Base-by-base conservation (phyloP, 2,329 filamentous ascomycete species). In the Fusarium nisikadoi region DNA sequence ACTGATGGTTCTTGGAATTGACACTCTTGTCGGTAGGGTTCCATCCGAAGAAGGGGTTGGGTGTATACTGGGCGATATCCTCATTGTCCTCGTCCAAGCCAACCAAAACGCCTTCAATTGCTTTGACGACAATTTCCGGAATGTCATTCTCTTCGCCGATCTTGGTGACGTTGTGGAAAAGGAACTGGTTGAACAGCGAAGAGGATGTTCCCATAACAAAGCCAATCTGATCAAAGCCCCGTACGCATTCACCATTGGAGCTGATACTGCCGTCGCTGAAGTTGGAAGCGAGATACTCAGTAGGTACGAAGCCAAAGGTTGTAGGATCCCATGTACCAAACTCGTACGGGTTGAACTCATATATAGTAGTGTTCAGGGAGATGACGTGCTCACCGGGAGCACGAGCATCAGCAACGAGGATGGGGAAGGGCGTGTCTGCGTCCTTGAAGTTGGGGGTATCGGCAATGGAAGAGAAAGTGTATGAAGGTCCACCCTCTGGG, bases 151-250 rank as follows among this genome's bases (percentile, higher is more conserved):
- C 86, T 4, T 80, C 73, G 75, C 87, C 90, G 16, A 70, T 84
- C 72, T 71, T 76, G 20, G 80, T 85, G 54, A 75, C 82, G 63
- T 84, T 79, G 76, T 84, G 23, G 89, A 96, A 38, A 57, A 91
- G 85, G 76, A 76, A 86, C 85, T 78, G 84, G 82, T 97, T 97
- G 85, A 97, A 97, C 12, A 97, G 84, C 2, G 91, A 91, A 17
- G 91, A 94, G 8, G 92, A 94, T 0, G 94, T 96, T 59, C 93
- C 93, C 89, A 95, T 93, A 29, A 95, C 84, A 76, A 90, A 97
- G 2, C 93, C 93, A 19, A 89, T 88, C 73, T 93, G 94, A 80
- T 97, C 94, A 73, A 94, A 95, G 2, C 94, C 94, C 17, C 79
- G 79, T 23, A 86, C 81, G 71, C 89, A 85, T 8, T 72, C 79